Evolutionary conservation across 768 basidiomycete genomes (phyloP).

Genomic region (Leccinum fibrillosum): DNA sequence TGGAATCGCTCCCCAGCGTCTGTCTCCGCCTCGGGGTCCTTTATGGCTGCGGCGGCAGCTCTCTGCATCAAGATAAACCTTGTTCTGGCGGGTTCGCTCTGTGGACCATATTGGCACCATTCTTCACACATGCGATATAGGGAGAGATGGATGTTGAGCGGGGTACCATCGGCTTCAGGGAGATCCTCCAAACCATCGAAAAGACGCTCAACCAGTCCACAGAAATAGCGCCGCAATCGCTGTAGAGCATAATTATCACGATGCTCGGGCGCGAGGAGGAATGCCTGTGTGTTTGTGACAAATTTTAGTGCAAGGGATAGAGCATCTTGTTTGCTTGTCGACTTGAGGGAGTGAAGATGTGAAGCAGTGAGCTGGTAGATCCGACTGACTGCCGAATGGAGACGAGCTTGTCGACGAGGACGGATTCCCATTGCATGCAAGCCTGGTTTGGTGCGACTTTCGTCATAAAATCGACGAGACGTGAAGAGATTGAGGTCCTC

Average conservation of each 20-base stretch:
- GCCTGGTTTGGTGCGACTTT: conserved; percentile 47
- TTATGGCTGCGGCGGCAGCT: conserved; percentile 51
- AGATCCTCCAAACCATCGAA: conserved; percentile 72
- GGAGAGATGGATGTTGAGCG: conserved; percentile 69
- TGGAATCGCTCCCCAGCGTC: conserved; percentile 58
- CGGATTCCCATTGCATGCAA: conserved; percentile 47
- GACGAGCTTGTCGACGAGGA: conserved; percentile 68
- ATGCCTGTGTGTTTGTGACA: conserved; percentile 75
- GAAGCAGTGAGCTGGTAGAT: conserved; percentile 87
- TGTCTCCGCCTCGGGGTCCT: conserved; percentile 51
- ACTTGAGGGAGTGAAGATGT: conserved; percentile 65
- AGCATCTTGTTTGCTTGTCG: conserved; percentile 66
- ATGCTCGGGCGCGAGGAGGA: conserved; percentile 68
- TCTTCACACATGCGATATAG: conserved; percentile 87
- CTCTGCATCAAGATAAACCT: conserved; percentile 70
- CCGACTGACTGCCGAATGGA: conserved; percentile 83
- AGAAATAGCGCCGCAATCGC: conserved; percentile 85
- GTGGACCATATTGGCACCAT: conserved; percentile 86
- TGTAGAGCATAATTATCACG: conserved; percentile 77
- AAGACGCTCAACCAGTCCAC: conserved; percentile 81
- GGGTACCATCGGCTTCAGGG: conserved; percentile 72
- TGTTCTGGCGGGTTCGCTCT: conserved; percentile 69
- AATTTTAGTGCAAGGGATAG: conserved; percentile 82
- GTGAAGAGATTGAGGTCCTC: conserved; percentile 82
- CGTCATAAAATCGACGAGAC: conserved; percentile 80